Conservation (phyloP, 257 asterid species). For the Apocynum venetum region DNA sequence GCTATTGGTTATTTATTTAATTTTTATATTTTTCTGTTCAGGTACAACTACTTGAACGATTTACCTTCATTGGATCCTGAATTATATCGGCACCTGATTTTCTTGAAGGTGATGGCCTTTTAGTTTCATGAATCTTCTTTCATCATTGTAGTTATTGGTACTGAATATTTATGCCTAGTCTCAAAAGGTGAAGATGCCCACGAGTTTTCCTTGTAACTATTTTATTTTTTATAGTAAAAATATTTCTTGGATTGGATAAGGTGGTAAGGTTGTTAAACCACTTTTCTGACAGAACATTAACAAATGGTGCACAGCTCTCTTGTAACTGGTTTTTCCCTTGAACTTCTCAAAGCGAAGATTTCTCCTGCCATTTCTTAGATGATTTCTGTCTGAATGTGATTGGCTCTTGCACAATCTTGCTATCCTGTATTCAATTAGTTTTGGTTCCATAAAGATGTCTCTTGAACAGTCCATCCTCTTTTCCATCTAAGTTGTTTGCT, state of each 20-base stretch:
- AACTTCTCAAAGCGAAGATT: not conserved
- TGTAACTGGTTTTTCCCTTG: not conserved
- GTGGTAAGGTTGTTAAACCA: not conserved
- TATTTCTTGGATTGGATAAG: not conserved
- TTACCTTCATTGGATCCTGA: constrained; percentile 97
- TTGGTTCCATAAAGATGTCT: not conserved
- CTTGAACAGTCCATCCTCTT: not conserved
- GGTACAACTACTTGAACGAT: constrained; percentile 94
- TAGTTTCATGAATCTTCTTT: not conserved
- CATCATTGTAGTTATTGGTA: not conserved
- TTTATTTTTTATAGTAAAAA: not conserved
- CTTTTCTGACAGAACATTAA: not conserved
- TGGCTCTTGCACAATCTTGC: not conserved
- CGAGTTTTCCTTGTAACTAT: not conserved
- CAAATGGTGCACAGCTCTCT: not conserved
- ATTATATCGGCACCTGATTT: constrained; percentile 87
- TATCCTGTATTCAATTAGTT: not conserved
- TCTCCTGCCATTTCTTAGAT: not conserved
- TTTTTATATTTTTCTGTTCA: constrained; percentile 31
- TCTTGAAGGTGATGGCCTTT: constrained; percentile 64
- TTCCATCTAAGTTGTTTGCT: not conserved
- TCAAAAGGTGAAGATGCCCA: not conserved
- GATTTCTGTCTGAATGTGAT: not conserved
- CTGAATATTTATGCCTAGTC: not conserved
- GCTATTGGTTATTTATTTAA: not conserved